Conservation (phyloP, 2,329 filamentous ascomycete genomes). For the Colletotrichum sp. region DNA sequence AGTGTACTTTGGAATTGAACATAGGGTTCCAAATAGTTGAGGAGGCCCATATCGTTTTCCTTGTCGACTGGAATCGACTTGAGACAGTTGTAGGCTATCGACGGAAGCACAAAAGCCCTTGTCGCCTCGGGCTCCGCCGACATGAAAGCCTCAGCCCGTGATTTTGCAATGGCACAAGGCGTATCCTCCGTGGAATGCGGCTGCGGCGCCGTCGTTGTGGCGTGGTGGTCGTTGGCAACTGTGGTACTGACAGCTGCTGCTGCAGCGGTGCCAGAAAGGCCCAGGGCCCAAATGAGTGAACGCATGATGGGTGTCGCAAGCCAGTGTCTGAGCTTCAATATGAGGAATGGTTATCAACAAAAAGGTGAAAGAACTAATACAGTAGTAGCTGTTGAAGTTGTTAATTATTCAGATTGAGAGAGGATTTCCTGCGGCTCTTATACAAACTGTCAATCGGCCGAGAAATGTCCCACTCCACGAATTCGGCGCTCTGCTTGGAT, state of each 20-base stretch:
- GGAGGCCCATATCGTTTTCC: slow-evolving; percentile 3
- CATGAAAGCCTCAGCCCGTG: not conserved
- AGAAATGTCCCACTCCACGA: not conserved
- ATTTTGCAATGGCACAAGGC: not conserved
- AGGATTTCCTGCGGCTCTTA: not conserved
- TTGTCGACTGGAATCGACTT: slow-evolving; percentile 12
- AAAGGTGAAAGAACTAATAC: not conserved
- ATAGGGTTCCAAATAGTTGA: slow-evolving; percentile 22
- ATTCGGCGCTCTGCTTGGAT: not conserved
- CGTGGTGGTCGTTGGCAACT: not conserved
- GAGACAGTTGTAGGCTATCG: slow-evolving; percentile 8
- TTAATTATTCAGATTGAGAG: not conserved
- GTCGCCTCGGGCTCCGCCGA: not conserved
- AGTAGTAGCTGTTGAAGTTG: not conserved
- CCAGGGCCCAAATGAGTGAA: not conserved
- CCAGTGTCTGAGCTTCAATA: not conserved
- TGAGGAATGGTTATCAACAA: not conserved
- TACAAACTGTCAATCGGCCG: not conserved
- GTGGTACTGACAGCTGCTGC: not conserved
- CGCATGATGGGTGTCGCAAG: not conserved
- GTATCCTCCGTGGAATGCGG: not conserved
- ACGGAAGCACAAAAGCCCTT: not conserved
- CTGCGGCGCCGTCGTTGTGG: not conserved
- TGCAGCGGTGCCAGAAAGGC: not conserved
- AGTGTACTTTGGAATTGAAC: slow-evolving; percentile 21